Conservation (phyloP, 257 asterid genomes). For the Haberlea rhodopensis region DNA sequence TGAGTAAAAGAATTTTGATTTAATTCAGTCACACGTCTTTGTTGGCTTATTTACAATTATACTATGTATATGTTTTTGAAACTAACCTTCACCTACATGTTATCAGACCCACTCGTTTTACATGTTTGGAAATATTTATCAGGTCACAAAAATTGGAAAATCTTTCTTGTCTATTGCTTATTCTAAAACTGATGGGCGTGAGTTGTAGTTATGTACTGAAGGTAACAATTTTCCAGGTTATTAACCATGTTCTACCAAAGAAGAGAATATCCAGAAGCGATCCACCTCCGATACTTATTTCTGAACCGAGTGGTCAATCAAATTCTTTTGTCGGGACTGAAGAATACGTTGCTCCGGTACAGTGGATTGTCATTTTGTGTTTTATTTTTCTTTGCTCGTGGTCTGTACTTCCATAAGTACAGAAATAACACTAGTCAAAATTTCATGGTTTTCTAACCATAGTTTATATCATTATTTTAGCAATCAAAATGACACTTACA, state of each 20-base stretch:
- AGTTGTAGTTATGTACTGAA: conserved; percentile 5
- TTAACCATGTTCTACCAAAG: conserved; percentile 61
- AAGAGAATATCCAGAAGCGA: conserved; percentile 63
- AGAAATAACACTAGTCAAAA: no score
- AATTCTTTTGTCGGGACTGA: conserved; percentile 98
- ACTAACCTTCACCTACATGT: no score
- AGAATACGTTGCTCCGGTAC: conserved; percentile 98
- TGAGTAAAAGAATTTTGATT: no score
- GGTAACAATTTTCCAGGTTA: conserved; percentile 47
- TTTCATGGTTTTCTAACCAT: no score
- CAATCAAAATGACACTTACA: no score
- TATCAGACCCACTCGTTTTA: no score
- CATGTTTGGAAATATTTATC: background rate
- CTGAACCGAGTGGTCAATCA: conserved; percentile 85
- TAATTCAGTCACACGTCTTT: background rate
- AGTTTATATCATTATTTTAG: no score
- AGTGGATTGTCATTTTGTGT: conserved; percentile 17
- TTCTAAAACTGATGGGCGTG: background rate
- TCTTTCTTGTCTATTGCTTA: background rate
- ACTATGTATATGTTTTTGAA: no score
- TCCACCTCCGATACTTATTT: conserved; percentile 77
- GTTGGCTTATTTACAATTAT: background rate
- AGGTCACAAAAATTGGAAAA: background rate
- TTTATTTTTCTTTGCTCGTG: conserved; percentile 6
- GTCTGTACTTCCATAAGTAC: background rate